These are phyloP conservation scores for Tulasnella sp. DNA, from an alignment of 768 basidiomycete genomes.

Conservation along the genomic window DNA sequence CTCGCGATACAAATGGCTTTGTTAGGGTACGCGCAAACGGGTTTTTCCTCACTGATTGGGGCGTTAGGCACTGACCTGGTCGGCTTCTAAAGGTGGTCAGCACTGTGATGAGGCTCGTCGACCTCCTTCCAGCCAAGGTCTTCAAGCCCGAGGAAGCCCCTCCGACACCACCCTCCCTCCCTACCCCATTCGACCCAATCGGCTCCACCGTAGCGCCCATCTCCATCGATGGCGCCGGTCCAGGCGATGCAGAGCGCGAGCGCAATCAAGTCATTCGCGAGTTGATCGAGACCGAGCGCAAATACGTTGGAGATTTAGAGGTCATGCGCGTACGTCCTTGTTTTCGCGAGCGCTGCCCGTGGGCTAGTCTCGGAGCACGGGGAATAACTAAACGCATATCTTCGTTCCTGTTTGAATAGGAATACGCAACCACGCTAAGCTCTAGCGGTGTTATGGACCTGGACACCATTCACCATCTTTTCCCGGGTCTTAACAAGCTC, in stretches of 20 bases:
- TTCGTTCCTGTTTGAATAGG: slow-evolving; percentile 39
- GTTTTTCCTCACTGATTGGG: background rate
- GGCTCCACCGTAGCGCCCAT: slow-evolving; percentile 16
- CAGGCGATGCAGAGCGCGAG: slow-evolving; percentile 47
- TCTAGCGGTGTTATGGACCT: slow-evolving; percentile 81
- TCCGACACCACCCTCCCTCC: slow-evolving; percentile 34
- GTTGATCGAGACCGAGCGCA: slow-evolving; percentile 89
- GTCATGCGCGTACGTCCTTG: slow-evolving; percentile 73
- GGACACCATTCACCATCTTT: slow-evolving; percentile 92
- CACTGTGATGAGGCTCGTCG: slow-evolving; percentile 78
- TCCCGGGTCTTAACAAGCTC: slow-evolving; percentile 88
- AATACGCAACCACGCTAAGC: slow-evolving; percentile 79
- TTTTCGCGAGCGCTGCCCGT: background rate
- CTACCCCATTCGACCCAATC: slow-evolving; percentile 20
- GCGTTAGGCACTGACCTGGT: background rate
- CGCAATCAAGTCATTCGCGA: slow-evolving; percentile 77
- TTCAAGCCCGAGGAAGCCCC: slow-evolving; percentile 46
- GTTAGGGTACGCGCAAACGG: slow-evolving; percentile 62
- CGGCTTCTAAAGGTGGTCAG: slow-evolving; percentile 59
- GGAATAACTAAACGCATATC: background rate
- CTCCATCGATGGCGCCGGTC: slow-evolving; percentile 17
- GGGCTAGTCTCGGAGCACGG: background rate
- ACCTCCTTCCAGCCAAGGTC: slow-evolving; percentile 58
- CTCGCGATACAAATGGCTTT: slow-evolving; percentile 83
- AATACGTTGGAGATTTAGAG: slow-evolving; percentile 94